Evolutionary conservation across 2,329 filamentous ascomycete species (phyloP).

Genomic region (Colletotrichum zoysiae): DNA sequence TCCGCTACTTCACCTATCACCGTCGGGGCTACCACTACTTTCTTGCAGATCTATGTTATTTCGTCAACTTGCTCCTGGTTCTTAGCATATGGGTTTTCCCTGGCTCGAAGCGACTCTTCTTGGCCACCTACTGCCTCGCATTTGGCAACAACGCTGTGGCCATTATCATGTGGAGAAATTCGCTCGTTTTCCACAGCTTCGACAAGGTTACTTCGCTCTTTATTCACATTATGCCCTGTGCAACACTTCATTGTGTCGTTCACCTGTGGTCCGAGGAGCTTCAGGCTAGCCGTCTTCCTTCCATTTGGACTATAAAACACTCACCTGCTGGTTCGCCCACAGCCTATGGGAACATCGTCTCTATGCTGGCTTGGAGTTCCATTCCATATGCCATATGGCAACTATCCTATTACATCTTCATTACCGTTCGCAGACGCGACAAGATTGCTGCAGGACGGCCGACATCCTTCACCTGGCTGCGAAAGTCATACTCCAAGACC

Average conservation of each 20-base stretch:
- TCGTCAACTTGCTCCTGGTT: conserved; percentile 89
- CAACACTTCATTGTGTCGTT: conserved; percentile 90
- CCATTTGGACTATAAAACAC: conserved; percentile 83
- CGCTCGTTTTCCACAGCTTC: conserved; percentile 96
- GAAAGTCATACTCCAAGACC: conserved; percentile 88
- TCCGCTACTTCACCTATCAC: conserved; percentile 92
- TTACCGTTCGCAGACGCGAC: conserved; percentile 92
- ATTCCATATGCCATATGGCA: conserved; percentile 96
- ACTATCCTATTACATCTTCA: conserved; percentile 91
- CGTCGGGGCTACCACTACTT: conserved; percentile 96
- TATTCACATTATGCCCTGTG: conserved; percentile 99
- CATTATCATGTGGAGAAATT: conserved; percentile 99
- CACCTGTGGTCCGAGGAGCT: conserved; percentile 78
- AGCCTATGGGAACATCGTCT: conserved; percentile 80
- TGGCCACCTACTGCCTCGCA: conserved; percentile 90
- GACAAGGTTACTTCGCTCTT: conserved; percentile 99
- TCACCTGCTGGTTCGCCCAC: conserved; percentile 77
- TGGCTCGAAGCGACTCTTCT: conserved; percentile 89
- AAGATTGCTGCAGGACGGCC: conserved; percentile 96
- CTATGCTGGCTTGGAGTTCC: conserved; percentile 95
- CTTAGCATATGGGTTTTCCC: conserved; percentile 93
- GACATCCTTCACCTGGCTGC: conserved; percentile 97
- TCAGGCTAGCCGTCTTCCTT: conserved; percentile 81
- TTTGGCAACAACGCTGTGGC: conserved; percentile 98
- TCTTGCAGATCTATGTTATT: conserved; percentile 96